Conservation (phyloP, 1,284 basidiomycete species). For the Pascua sp. region DNA sequence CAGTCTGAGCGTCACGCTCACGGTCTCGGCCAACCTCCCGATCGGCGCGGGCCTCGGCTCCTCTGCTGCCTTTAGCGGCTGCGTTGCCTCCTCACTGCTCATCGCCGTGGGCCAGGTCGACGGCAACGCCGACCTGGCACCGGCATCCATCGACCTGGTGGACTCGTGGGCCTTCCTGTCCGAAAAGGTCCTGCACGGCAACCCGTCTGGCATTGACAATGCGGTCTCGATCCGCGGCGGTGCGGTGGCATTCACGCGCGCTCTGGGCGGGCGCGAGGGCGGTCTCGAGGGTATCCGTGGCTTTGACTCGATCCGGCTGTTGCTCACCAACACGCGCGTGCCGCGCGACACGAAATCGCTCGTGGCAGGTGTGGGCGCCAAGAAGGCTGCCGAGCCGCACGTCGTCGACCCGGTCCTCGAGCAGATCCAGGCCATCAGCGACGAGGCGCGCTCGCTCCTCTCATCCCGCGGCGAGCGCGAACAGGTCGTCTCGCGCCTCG, state of each 20-base stretch:
- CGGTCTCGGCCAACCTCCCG: constrained; percentile 88
- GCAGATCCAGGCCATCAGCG: constrained; percentile 74
- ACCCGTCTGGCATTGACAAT: constrained; percentile 96
- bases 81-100: constrained; percentile 75
- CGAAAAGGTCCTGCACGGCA: constrained; percentile 96
- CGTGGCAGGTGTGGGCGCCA: constrained; percentile 70
- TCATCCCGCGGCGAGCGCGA: constrained; percentile 55
- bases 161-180: constrained; percentile 93
- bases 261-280: constrained; percentile 68
- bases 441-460: constrained; percentile 72
- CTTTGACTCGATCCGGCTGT: constrained; percentile 72
- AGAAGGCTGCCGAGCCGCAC: constrained; percentile 64
- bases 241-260: constrained; percentile 82
- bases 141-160: constrained; percentile 69
- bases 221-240: constrained; percentile 91
- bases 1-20: constrained; percentile 60
- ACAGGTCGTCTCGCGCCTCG: constrained; percentile 54
- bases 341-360: constrained; percentile 91
- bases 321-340: constrained; percentile 89
- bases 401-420: constrained; percentile 69
- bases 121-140: constrained; percentile 57
- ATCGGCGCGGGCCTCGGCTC: constrained; percentile 97
- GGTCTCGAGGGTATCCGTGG: constrained; percentile 82
- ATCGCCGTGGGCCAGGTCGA: constrained; percentile 41
- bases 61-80: constrained; percentile 90